A percentile compares a stretch with the other conserved stretches of the same genome.
These are phyloP conservation scores for Mucor sp. DNA, from an alignment of 371 early-diverging fungal species.

Conservation along the genomic window DNA sequence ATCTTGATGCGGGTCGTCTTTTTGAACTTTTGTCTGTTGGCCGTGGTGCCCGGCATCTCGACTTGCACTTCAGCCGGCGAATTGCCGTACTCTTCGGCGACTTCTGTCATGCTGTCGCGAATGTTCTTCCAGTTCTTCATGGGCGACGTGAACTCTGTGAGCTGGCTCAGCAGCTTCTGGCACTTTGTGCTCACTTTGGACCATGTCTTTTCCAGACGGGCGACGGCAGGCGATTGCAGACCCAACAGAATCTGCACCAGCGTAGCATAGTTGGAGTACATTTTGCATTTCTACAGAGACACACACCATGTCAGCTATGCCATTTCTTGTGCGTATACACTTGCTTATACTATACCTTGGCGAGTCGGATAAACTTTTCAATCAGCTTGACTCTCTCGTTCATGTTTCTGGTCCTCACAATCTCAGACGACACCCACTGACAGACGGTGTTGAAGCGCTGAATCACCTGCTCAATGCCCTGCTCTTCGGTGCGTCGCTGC, in stretches of 20 bases:
- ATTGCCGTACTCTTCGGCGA: constrained; percentile 61
- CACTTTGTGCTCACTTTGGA: constrained; percentile 53
- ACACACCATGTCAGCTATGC: neutral
- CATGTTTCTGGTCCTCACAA: constrained; percentile 53
- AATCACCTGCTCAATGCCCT: constrained; percentile 60
- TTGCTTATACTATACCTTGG: no score
- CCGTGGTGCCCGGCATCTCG: constrained; percentile 37
- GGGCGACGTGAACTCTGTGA: constrained; percentile 61
- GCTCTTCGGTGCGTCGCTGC: constrained; percentile 16
- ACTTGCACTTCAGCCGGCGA: constrained; percentile 42
- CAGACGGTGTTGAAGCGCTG: constrained; percentile 69
- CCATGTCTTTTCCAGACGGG: constrained; percentile 66
- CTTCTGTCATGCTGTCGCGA: constrained; percentile 64
- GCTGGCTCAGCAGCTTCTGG: constrained; percentile 51
- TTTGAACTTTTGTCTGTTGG: constrained; percentile 25
- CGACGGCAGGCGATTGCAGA: constrained; percentile 63
- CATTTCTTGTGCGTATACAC: no score
- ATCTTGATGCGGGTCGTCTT: constrained; percentile 36
- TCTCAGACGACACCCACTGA: constrained; percentile 74
- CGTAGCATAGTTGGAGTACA: constrained; percentile 67
- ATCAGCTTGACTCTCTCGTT: constrained; percentile 63
- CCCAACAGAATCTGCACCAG: constrained; percentile 66
- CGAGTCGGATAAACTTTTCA: constrained; percentile 73
- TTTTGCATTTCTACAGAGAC: constrained; percentile 58
- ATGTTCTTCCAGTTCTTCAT: constrained; percentile 68